Base-by-base conservation (phyloP, 805 yeast species). In the Lachancea dasiensis region DNA sequence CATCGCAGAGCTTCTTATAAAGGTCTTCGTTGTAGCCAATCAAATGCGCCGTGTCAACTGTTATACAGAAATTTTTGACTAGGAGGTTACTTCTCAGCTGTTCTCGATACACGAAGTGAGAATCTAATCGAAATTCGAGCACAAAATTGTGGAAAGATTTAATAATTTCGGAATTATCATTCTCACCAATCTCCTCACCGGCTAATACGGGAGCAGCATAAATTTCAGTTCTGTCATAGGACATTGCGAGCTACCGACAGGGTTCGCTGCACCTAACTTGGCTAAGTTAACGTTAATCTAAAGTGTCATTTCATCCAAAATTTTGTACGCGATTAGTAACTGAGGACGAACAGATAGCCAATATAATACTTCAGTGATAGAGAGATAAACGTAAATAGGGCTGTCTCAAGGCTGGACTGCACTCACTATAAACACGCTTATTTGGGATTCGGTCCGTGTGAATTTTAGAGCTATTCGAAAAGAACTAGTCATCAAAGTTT, bases 21-120 rank as follows among this genome's bases (percentile, higher is more conserved):
- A 92, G 69, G 49, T 85, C 95, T 54, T 86, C 97, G 54, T 86
- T 85, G 65, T 77, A 92, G 6, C 86, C 80, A 39, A 90, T 82
- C 41, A 92, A 65, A 56, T 92, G 95, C 38, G 82, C 95, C 33
- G 85, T 71, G 47, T 84, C 78, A 8, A 92, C 94, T 3, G 75
- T 73, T 36, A 92, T 62, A 27, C 71, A 73, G 62, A 77, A 89
- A 51, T 80, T 77, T 39, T 80, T 80, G 46, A 86, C 80, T 35
- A 90, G 68, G 32, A 94, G 66, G 60, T 89, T 86, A 52, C 86
- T 95, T 49, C 96, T 71, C 39, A 92, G 69, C 58, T 89, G 95
- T 52, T 89, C 96, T 69, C 95, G 72, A 67, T 90, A 90, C 27
- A 87, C 69, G 60, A 84, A 92, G 57, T 78, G 81, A 41, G 85